These are phyloP conservation scores for Phyllostachys edulis DNA, from an alignment of 176 grass and related monocot genomes.

Conservation along the genomic window DNA sequence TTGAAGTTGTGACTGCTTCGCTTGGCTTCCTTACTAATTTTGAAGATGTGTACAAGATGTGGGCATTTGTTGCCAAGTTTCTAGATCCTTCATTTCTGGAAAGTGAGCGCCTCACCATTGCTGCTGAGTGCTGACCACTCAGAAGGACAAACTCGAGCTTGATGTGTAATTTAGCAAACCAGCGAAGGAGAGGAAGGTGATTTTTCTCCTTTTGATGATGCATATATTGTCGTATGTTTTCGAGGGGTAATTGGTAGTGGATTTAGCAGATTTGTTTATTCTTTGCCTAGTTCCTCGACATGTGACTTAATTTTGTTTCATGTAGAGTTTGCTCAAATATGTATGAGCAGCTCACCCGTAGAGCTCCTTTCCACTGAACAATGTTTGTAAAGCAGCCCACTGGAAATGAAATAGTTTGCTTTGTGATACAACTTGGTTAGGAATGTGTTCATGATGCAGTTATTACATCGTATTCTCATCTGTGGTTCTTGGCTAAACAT, in stretches of 20 bases:
- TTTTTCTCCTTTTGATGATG: constrained; percentile 45
- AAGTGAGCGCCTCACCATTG: constrained; percentile 52
- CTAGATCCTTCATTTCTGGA: constrained; percentile 75
- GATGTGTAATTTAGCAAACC: constrained; percentile 43
- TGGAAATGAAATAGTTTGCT: constrained; percentile 60
- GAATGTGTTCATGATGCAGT: constrained; percentile 28
- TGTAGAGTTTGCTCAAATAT: constrained; percentile 68
- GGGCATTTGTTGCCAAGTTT: constrained; percentile 97
- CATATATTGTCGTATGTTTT: constrained; percentile 23
- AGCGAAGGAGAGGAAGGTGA: constrained; percentile 40
- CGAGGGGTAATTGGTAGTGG: constrained; percentile 46
- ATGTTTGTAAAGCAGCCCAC: constrained; percentile 68
- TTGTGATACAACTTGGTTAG: constrained; percentile 29
- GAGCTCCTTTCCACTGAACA: constrained; percentile 65
- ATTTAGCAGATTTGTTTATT: constrained; percentile 80
- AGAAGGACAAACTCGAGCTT: constrained; percentile 57
- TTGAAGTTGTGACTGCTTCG: constrained; percentile 94
- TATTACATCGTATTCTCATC: constrained; percentile 33
- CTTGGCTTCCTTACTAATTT: constrained; percentile 97
- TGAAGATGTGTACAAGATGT: constrained; percentile 98
- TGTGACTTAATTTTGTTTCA: constrained; percentile 59
- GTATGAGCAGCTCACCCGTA: constrained; percentile 49
- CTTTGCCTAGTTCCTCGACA: constrained; percentile 57
- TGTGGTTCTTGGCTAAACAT: constrained; percentile 28
- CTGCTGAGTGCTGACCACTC: constrained; percentile 47